These are phyloP conservation scores for Lasiodiplodia sp. DNA, from an alignment of 2,329 filamentous ascomycete genomes.

Conservation along the genomic window DNA sequence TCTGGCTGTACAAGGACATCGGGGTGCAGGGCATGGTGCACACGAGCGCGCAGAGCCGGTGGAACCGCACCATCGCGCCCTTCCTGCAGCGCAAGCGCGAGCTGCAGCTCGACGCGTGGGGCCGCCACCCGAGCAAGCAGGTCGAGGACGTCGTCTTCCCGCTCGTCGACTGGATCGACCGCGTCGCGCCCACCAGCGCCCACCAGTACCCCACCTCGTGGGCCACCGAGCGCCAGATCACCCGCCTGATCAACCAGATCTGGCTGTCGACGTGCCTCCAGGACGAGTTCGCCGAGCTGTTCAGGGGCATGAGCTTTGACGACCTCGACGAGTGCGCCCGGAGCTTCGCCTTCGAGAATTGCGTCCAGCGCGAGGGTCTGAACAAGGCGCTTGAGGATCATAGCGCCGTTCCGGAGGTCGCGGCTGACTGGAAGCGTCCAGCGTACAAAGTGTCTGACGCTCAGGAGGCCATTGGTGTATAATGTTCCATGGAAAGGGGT, in stretches of 20 bases:
- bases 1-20: slow-evolving; percentile 51
- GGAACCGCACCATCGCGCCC: slow-evolving; percentile 59
- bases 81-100: slow-evolving; percentile 65
- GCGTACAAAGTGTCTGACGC: background rate
- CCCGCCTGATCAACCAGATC: slow-evolving; percentile 54
- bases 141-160: slow-evolving; percentile 55
- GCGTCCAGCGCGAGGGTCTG: slow-evolving; percentile 58
- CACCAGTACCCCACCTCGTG: slow-evolving; percentile 42
- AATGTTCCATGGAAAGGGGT: background rate
- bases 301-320: slow-evolving; percentile 58
- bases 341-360: slow-evolving; percentile 64
- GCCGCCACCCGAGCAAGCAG: slow-evolving; percentile 47
- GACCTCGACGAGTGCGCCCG: slow-evolving; percentile 63
- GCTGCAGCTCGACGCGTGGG: slow-evolving; percentile 65
- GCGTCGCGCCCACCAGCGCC: slow-evolving; percentile 37
- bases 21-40: slow-evolving; percentile 43
- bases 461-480: slow-evolving; percentile 10
- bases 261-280: slow-evolving; percentile 60
- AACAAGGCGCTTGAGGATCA: slow-evolving; percentile 60
- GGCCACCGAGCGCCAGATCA: slow-evolving; percentile 43
- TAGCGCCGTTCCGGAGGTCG: slow-evolving; percentile 37
- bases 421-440: slow-evolving; percentile 20
- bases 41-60: slow-evolving; percentile 34
- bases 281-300: slow-evolving; percentile 64
- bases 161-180: slow-evolving; percentile 42